A percentile compares a stretch with the other conserved stretches of the same genome.
These are phyloP conservation scores for Lasiosphaeria hispida DNA, from an alignment of 495 filamentous ascomycete genomes.

Conservation along the genomic window DNA sequence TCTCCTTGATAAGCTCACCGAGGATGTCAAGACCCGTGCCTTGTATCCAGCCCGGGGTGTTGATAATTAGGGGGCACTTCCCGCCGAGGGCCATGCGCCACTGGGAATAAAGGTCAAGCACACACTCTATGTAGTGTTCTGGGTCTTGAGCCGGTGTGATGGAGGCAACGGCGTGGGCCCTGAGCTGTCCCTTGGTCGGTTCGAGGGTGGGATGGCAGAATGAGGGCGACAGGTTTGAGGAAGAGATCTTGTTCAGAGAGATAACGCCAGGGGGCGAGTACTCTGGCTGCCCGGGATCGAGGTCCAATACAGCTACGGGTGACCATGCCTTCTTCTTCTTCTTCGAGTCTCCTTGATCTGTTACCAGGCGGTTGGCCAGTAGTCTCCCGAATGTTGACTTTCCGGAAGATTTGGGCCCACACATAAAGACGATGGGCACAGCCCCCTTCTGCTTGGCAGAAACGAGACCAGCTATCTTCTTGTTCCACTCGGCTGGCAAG, in stretches of 20 bases:
- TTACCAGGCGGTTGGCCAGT: conserved; percentile 73
- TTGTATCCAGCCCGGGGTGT: conserved; percentile 81
- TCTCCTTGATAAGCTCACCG: conserved; percentile 54
- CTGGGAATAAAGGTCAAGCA: conserved; percentile 62
- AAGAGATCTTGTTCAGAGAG: conserved; percentile 62
- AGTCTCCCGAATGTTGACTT: conserved; percentile 83
- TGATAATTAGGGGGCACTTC: conserved; percentile 67
- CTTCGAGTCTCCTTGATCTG: conserved; percentile 33
- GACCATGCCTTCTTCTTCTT: conserved; percentile 21
- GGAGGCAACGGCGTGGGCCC: conserved; percentile 72
- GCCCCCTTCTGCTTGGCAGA: conserved; percentile 40
- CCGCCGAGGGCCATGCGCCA: conserved; percentile 44
- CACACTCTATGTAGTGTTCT: conserved; percentile 65
- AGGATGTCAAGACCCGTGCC: conserved; percentile 72
- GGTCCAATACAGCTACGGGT: conserved; percentile 65
- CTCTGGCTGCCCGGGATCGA: conserved; percentile 84
- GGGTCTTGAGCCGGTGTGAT: conserved; percentile 68
- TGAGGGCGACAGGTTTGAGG: conserved; percentile 68
- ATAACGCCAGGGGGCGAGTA: conserved; percentile 74
- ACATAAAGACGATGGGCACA: conserved; percentile 55
- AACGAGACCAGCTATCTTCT: conserved; percentile 37
- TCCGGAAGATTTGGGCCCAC: conserved; percentile 78
- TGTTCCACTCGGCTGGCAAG: conserved; percentile 65
- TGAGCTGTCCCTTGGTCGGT: conserved; percentile 31
- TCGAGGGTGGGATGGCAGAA: conserved; percentile 62